Conservation (phyloP, 768 basidiomycete species). For the Pisolithus tinctorius region DNA sequence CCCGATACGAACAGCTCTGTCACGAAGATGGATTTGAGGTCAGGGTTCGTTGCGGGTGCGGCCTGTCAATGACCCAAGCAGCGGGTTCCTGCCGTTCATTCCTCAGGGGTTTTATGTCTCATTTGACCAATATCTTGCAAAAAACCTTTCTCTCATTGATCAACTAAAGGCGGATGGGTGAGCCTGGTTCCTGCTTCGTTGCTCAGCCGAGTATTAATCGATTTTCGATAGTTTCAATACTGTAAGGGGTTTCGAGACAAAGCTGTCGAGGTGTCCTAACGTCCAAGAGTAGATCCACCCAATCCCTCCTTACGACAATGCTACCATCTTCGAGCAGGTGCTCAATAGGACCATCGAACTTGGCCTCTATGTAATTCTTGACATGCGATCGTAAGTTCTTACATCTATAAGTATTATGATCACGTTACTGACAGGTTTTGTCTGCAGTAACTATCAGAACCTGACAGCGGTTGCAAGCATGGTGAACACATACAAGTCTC, state of each 20-base stretch:
- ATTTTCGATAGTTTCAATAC: conserved; percentile 12
- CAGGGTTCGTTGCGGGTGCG: conserved; percentile 38
- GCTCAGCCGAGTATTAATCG: too few relatives aligned
- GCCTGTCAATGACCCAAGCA: conserved; percentile 18
- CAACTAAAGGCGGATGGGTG: conserved; percentile 55
- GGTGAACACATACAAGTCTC: conserved; percentile 57
- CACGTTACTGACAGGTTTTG: not conserved
- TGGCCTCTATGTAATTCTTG: conserved; percentile 63
- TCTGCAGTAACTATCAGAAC: conserved; percentile 51
- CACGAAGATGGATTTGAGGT: conserved; percentile 43
- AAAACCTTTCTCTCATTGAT: conserved; percentile 46
- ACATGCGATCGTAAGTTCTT: conserved; percentile 55
- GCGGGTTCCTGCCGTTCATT: conserved; percentile 35
- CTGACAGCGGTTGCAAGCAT: conserved; percentile 51
- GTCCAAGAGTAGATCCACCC: conserved; percentile 50
- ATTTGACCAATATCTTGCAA: conserved; percentile 47
- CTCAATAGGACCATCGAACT: conserved; percentile 12
- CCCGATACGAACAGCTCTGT: conserved; percentile 31
- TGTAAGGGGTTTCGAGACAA: conserved; percentile 7
- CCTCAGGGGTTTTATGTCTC: conserved; percentile 73
- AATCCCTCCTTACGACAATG: conserved; percentile 57
- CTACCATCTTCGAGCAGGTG: conserved; percentile 29
- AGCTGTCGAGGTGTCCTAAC: conserved; percentile 19
- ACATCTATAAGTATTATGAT: not conserved
- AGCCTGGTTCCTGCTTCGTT: not conserved